Base-by-base conservation (phyloP, 768 basidiomycete species). In the Butyriboletus loyo region DNA sequence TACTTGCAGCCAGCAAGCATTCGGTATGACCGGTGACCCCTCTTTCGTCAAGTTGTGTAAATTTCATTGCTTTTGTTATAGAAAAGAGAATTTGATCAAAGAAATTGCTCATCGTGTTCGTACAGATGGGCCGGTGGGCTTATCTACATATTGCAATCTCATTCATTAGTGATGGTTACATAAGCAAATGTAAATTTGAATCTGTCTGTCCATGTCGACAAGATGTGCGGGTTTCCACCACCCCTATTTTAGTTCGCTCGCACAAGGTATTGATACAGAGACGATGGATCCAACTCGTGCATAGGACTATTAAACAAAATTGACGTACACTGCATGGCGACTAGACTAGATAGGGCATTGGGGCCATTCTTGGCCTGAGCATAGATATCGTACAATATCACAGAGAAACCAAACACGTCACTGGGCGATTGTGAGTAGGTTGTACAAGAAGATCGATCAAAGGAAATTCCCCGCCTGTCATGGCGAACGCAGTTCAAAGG, bases 401-500 rank as follows among this genome's bases (percentile, higher is more conserved):
- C 5, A 3, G 5, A 32, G 36, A 39, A 53, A 42, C 21, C 44
- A 49, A 58, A 31, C 39, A 47, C 3, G 7, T 22, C 32, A 48
- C 32, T 27, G 32, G 48, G 17, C 21, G 8, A 39, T 37, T 34
- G 9, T 25, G n/a, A 35, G 21, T 36, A 49, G 27, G 38, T 25
- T 13, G 19, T 34, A 25, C 36, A 7, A 22, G 19, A 4, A 52
- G 41, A 50, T 37, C 10, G 34, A 38, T 28, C n/a, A 42, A 42
- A 43, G 36, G 13, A 22, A 50, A 32, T 25, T 21, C 9, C 7
- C 13, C 11, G 17, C 41, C 24, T 28, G 17, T 31, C 24, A 24
- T 17, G 6, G 22, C 35, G 30, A 42, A 40, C 34, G 3, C 21
- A 22, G 10, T 30, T 75, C 56, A 88, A n/a, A 89, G 72, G 67